Evolutionary conservation across 2,329 filamentous ascomycete genomes (phyloP).

Genomic region (Penicillium sp.): DNA sequence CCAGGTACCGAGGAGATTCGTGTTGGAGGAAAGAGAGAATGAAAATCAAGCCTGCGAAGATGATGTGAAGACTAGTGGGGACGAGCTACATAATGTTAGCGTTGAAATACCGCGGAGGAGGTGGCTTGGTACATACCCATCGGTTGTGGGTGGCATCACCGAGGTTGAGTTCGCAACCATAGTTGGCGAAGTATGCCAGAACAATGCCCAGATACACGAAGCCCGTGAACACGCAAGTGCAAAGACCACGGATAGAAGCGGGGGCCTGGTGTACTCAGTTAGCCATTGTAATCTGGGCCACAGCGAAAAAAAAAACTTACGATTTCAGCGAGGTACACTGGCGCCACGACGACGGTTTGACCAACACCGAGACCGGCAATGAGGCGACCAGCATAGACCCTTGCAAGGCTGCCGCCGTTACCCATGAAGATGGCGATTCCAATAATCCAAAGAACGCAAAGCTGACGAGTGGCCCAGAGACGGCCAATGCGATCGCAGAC

Average conservation of each 20-base stretch:
- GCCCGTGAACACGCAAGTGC: slow-evolving; percentile 70
- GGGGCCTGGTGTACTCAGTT: slow-evolving; percentile 47
- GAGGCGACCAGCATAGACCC: slow-evolving; percentile 48
- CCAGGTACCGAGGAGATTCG: slow-evolving; percentile 71
- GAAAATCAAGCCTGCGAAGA: slow-evolving; percentile 73
- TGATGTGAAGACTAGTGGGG: slow-evolving; percentile 74
- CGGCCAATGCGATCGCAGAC: slow-evolving; percentile 52
- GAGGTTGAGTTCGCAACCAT: slow-evolving; percentile 59
- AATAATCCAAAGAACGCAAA: slow-evolving; percentile 46
- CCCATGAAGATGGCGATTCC: slow-evolving; percentile 49
- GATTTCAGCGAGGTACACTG: slow-evolving; percentile 73
- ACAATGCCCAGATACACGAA: slow-evolving; percentile 71
- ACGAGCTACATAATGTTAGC: slow-evolving; percentile 43
- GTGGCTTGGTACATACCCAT: slow-evolving; percentile 52
- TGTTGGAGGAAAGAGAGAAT: slow-evolving; percentile 67
- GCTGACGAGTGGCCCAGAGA: slow-evolving; percentile 43
- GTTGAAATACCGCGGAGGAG: not conserved
- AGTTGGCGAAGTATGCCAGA: slow-evolving; percentile 75
- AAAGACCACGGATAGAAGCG: slow-evolving; percentile 69
- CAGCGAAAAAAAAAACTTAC: slow-evolving; percentile 29
- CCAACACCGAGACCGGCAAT: slow-evolving; percentile 48
- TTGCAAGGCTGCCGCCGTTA: slow-evolving; percentile 37
- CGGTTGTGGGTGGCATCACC: slow-evolving; percentile 43
- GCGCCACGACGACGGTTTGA: slow-evolving; percentile 51
- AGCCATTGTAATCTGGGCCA: not conserved